These are phyloP conservation scores for Butyriboletus appendiculatus DNA, from an alignment of 1,284 basidiomycete genomes.

Conservation along the genomic window DNA sequence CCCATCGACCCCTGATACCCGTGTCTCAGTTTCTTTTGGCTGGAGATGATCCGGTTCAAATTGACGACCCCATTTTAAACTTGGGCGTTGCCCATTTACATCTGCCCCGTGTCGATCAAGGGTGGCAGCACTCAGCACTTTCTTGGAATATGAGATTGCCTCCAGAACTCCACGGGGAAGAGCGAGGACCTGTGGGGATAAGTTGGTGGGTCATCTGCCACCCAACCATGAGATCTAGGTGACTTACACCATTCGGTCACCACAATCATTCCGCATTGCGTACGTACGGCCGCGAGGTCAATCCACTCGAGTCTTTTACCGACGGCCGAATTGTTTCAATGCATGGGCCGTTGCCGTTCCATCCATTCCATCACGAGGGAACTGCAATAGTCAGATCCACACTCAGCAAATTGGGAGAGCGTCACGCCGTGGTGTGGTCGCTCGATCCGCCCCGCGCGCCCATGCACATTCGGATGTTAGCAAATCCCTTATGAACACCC, in stretches of 20 bases:
- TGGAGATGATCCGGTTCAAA: neutral
- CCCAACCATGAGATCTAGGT: neutral
- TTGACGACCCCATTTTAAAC: neutral
- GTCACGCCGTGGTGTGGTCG: neutral
- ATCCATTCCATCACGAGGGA: neutral
- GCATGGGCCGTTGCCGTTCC: neutral
- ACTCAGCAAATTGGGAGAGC: neutral
- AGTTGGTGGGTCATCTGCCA: neutral
- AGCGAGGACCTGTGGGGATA: neutral
- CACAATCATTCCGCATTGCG: constrained; percentile 6
- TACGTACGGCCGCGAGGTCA: neutral
- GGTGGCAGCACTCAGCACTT: neutral
- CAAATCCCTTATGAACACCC: neutral
- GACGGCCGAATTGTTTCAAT: neutral
- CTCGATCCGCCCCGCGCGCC: neutral
- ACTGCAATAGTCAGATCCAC: constrained; percentile 8
- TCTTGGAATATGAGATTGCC: neutral
- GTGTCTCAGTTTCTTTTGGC: neutral
- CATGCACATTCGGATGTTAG: neutral
- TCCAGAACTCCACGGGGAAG: constrained; percentile 3
- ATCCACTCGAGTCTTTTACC: constrained; percentile 7
- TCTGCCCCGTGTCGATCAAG: neutral
- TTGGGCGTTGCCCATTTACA: neutral
- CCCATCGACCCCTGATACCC: neutral
- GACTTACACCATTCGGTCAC: neutral